These are phyloP conservation scores for Grigorovia transvaalensis DNA, from an alignment of 805 yeast genomes.

Conservation along the genomic window DNA sequence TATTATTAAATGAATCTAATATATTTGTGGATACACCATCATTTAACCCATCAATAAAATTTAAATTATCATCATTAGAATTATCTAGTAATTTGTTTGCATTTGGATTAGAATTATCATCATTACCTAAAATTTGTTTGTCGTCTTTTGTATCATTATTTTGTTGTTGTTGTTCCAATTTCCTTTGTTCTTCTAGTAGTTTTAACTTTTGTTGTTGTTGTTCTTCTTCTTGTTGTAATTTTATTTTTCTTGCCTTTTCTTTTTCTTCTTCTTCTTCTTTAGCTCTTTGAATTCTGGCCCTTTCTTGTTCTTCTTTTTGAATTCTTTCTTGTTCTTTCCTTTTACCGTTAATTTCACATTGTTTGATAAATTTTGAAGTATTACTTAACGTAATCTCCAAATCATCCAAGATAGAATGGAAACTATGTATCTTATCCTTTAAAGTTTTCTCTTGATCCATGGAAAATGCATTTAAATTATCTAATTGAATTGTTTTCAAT, in stretches of 20 bases:
- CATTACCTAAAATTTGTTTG: not conserved
- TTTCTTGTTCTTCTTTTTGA: constrained; percentile 8
- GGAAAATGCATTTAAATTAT: constrained; percentile 20
- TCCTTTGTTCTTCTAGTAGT: constrained; percentile 6
- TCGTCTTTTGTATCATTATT: not conserved
- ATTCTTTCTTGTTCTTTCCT: constrained; percentile 18
- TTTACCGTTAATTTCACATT: constrained; percentile 25
- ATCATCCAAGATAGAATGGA: constrained; percentile 25
- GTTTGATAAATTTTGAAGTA: constrained; percentile 22
- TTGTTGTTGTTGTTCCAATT: constrained; percentile 3
- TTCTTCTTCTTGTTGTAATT: constrained; percentile 2
- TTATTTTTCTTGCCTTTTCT: not conserved
- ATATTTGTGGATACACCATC: not conserved
- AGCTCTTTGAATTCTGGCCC: constrained; percentile 1
- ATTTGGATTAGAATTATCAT: not conserved
- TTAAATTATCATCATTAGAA: not conserved
- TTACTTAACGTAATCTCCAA: constrained; percentile 21
- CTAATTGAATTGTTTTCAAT: constrained; percentile 25
- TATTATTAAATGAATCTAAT: not conserved
- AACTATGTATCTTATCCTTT: constrained; percentile 20
- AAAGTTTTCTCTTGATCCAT: constrained; percentile 17
- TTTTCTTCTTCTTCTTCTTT: constrained; percentile 2
- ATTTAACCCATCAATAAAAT: not conserved
- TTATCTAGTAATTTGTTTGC: not conserved
- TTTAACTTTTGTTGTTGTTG: constrained; percentile 3